Conservation (phyloP, 192 early-diverging fungal species). For the Umbelopsis sp. region DNA sequence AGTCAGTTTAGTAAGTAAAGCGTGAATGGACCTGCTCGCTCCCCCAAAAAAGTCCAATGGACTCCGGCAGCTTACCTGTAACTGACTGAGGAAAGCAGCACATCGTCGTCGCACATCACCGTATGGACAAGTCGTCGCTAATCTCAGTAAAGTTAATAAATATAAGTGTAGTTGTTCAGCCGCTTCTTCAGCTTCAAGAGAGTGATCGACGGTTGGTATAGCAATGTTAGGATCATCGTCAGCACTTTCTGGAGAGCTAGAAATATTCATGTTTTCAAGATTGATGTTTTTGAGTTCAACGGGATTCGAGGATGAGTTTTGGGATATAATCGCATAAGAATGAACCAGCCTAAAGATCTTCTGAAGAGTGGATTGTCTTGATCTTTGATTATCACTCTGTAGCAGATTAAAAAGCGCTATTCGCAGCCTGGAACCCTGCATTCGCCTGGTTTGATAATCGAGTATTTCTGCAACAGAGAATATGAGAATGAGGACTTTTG, state of each 20-base stretch:
- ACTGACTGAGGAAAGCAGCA: constrained; percentile 36
- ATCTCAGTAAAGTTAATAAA: constrained; percentile 49
- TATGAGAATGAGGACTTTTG: not conserved
- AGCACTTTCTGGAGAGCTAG: not conserved
- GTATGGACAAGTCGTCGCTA: constrained; percentile 51
- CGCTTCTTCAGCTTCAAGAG: constrained; percentile 15
- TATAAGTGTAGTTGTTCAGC: constrained; percentile 44
- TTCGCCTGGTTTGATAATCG: constrained; percentile 24
- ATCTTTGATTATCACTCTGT: constrained; percentile 25
- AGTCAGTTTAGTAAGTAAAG: not conserved
- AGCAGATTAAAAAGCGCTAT: constrained; percentile 36
- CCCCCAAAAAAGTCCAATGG: not conserved
- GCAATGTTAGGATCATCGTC: not conserved
- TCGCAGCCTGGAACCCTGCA: constrained; percentile 35
- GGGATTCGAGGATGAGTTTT: not conserved
- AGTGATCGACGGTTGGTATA: not conserved
- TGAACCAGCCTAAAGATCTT: constrained; percentile 41
- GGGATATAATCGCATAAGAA: constrained; percentile 25
- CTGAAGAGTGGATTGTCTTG: constrained; percentile 24
- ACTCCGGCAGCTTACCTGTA: constrained; percentile 37
- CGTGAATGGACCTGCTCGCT: too few relatives aligned
- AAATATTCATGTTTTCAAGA: not conserved
- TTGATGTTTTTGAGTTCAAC: not conserved
- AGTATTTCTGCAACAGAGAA: not conserved
- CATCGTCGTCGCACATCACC: constrained; percentile 52